Evolutionary conservation across 805 yeast genomes (phyloP).

Genomic region (Limtongia smithiae): DNA sequence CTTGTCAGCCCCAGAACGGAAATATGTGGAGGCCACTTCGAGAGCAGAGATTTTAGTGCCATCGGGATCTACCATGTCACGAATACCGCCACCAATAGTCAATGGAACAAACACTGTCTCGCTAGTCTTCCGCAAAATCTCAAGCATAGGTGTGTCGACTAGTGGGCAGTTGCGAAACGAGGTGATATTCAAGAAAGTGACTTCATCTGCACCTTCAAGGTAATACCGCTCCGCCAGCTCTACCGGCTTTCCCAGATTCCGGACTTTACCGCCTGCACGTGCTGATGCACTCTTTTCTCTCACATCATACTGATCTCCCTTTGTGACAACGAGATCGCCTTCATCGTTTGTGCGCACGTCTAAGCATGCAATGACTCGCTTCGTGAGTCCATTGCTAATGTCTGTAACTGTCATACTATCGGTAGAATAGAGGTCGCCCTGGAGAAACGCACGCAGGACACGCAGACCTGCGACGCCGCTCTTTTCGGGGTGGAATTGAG

Average conservation of each 20-base stretch:
- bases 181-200: slow-evolving; percentile 90
- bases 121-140: slow-evolving; percentile 77
- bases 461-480: slow-evolving; percentile 87
- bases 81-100: slow-evolving; percentile 98
- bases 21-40: slow-evolving; percentile 86
- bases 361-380: slow-evolving; percentile 91
- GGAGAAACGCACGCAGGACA: slow-evolving; percentile 69
- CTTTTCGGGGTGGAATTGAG: slow-evolving; percentile 99
- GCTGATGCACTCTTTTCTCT: slow-evolving; percentile 55
- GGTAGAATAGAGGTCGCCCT: slow-evolving; percentile 36
- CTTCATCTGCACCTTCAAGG: slow-evolving; percentile 94
- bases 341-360: slow-evolving; percentile 94
- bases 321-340: slow-evolving; percentile 96
- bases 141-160: slow-evolving; percentile 91
- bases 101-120: slow-evolving; percentile 92
- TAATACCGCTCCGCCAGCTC: slow-evolving; percentile 88
- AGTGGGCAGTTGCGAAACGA: slow-evolving; percentile 93
- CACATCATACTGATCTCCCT: slow-evolving; percentile 98
- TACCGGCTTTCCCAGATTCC: slow-evolving; percentile 96
- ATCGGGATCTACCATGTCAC: slow-evolving; percentile 82
- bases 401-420: neutral
- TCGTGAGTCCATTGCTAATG: slow-evolving; percentile 57
- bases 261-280: slow-evolving; percentile 54
- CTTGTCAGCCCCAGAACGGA: slow-evolving; percentile 96
- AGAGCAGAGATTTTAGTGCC: slow-evolving; percentile 78